Evolutionary conservation across 768 basidiomycete species (phyloP).

Genomic region (Suillus lakei): DNA sequence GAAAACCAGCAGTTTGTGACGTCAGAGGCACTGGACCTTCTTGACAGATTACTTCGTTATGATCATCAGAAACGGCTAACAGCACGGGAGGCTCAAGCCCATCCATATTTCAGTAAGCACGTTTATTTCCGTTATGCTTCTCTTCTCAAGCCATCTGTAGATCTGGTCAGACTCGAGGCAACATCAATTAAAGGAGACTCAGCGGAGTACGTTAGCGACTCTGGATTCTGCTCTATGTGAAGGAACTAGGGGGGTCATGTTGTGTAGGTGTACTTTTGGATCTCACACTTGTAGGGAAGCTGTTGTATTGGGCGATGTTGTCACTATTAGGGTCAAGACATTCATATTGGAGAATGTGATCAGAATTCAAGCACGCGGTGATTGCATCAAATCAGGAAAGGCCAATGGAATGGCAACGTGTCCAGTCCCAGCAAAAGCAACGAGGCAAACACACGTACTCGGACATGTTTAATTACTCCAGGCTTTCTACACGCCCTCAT

Average conservation of each 20-base stretch:
- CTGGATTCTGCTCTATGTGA: constrained; percentile 51
- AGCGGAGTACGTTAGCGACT: constrained; percentile 50
- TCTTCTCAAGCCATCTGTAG: constrained; percentile 36
- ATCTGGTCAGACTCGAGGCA: constrained; percentile 53
- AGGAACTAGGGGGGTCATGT: neutral
- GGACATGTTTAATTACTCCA: constrained; percentile 27
- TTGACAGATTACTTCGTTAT: constrained; percentile 69
- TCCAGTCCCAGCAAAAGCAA: constrained; percentile 26
- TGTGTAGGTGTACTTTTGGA: constrained; percentile 13
- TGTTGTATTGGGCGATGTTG: constrained; percentile 16
- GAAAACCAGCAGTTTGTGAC: constrained; percentile 65
- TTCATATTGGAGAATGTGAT: constrained; percentile 7
- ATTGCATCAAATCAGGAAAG: constrained; percentile 18
- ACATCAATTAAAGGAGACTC: constrained; percentile 44
- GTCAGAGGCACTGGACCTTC: constrained; percentile 65
- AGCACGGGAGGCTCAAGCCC: constrained; percentile 67
- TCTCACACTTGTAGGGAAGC: constrained; percentile 10
- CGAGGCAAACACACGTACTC: constrained; percentile 34
- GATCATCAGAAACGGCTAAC: constrained; percentile 74
- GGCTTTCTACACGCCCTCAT: constrained; percentile 15
- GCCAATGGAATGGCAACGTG: constrained; percentile 31
- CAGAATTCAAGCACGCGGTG: constrained; percentile 14
- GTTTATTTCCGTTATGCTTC: constrained; percentile 24
- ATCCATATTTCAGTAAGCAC: constrained; percentile 65
- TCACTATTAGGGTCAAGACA: constrained; percentile 20